Base-by-base conservation (phyloP, 495 filamentous ascomycete species). In the Penicillium angulare region DNA sequence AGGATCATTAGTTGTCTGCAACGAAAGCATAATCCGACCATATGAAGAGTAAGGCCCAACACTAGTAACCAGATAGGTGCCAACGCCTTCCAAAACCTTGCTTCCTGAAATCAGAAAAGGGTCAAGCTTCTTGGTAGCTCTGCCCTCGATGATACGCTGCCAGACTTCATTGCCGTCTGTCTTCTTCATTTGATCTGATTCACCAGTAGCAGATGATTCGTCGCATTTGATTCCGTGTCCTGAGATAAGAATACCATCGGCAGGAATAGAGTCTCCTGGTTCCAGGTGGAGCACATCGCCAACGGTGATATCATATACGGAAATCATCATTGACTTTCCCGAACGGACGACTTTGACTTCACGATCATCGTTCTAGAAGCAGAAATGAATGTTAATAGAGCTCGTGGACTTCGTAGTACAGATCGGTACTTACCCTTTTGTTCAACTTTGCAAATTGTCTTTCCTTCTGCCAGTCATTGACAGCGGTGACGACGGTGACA, bases 391-490 rank as follows among this genome's bases (percentile, higher is more conserved):
- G n/a, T n/a, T 10, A 7, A 3, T 39, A 29, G 18, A 12, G n/a
- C n/a, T n/a, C n/a, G n/a, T n/a, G n/a, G n/a, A n/a, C n/a, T n/a
- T n/a, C n/a, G n/a, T n/a, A n/a, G n/a, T n/a, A n/a, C n/a, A n/a
- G n/a, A n/a, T n/a, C n/a, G n/a, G n/a, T 22, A 60, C 68, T 56
- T 56, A 76, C 77, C 53, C 86, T 83, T 63, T 79, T 78, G 65
- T 90, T 95, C 9, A 95, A 73, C 50, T 82, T 87, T 22, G 84
- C 81, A 63, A 95, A 95, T 55, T 92, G 89, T 35, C 72, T 76
- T 64, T 90, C 88, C 60, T 90, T 88, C 59, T 89, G 84, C 72
- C 80, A 90, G 58, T 91, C 87, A 61, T 89, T 90, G 35, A 85
- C 61, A 52, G 86, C 87, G 20, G 84, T 86, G 26, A 90, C 87